A percentile compares a stretch with the other conserved stretches of the same genome.
Conservation (phyloP, 805 yeast species). For the Huiozyma naganishii region DNA sequence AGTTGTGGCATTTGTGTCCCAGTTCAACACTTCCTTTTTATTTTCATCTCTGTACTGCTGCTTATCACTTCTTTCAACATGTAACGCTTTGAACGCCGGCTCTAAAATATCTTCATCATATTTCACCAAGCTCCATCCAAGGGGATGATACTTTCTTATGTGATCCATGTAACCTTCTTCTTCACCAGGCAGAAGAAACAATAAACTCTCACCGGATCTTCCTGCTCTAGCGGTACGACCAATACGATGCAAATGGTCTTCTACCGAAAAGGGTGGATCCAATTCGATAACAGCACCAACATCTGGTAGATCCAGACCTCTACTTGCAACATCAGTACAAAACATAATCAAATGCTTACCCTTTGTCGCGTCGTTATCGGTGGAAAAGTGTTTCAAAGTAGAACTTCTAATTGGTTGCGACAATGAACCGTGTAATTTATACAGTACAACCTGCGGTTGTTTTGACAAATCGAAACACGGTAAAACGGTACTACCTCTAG, state of each 20-base stretch:
- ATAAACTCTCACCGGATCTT: constrained; percentile 59
- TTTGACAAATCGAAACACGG: constrained; percentile 28
- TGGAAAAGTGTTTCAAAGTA: constrained; percentile 53
- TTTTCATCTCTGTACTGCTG: constrained; percentile 20
- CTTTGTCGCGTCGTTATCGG: constrained; percentile 31
- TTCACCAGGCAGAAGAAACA: constrained; percentile 78
- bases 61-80: constrained; percentile 26
- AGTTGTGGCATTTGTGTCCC: constrained; percentile 94
- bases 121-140: constrained; percentile 38
- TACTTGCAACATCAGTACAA: constrained; percentile 96
- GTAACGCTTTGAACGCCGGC: constrained; percentile 25
- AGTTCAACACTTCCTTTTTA: constrained; percentile 33
- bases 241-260: constrained; percentile 91
- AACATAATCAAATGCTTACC: constrained; percentile 57
- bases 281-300: constrained; percentile 81
- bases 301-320: constrained; percentile 88
- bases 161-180: constrained; percentile 77
- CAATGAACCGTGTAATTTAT: constrained; percentile 83
- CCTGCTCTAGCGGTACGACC: constrained; percentile 99
- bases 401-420: constrained; percentile 74
- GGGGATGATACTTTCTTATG: constrained; percentile 46
- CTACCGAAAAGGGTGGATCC: constrained; percentile 90
- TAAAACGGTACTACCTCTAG: constrained; percentile 20
- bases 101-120: constrained; percentile 37
- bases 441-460: constrained; percentile 36